Evolutionary conservation across 768 basidiomycete genomes (phyloP).

Genomic region (Hericium rajendrae): DNA sequence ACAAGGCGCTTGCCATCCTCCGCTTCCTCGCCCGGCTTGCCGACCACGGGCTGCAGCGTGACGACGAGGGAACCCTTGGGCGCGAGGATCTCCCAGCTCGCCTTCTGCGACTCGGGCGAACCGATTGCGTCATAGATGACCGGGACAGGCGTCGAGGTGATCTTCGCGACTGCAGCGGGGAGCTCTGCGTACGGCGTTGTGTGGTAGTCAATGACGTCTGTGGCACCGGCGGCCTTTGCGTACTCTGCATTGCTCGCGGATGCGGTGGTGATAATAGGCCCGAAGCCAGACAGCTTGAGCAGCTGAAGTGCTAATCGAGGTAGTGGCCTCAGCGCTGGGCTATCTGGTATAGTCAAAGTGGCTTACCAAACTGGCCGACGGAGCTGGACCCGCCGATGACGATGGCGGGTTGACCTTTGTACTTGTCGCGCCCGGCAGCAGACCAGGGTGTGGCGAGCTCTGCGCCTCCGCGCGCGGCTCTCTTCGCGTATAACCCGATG

Average conservation of each 20-base stretch:
- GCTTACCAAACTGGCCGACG: constrained; percentile 40
- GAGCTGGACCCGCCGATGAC: constrained; percentile 40
- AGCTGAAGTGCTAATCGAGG: constrained; percentile 8
- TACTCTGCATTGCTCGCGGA: constrained; percentile 6
- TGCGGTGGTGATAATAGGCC: constrained; percentile 13
- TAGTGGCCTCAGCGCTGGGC: background rate
- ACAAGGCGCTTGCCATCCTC: background rate
- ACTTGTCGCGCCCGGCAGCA: constrained; percentile 28
- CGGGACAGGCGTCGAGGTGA: constrained; percentile 5
- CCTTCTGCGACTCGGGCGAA: constrained; percentile 4
- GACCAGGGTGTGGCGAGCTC: constrained; percentile 32
- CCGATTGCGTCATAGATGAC: constrained; percentile 13
- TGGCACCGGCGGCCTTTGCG: constrained; percentile 9
- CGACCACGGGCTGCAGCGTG: constrained; percentile 1
- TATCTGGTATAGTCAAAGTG: background rate
- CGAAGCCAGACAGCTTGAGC: constrained; percentile 12
- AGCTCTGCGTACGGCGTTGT: constrained; percentile 1
- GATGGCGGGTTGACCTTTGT: constrained; percentile 34
- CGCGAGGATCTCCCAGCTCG: constrained; percentile 9
- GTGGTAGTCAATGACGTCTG: constrained; percentile 14
- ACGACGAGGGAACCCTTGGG: constrained; percentile 9
- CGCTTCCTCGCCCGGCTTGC: background rate
- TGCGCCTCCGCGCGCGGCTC: constrained; percentile 24
- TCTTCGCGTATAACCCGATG: constrained; percentile 35
- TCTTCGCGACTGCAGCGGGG: constrained; percentile 6